Percentiles rank a stretch among this genome's conserved stretches.
Evolutionary conservation across 495 filamentous ascomycete species (phyloP).

Genomic region (Penicillium canariense): DNA sequence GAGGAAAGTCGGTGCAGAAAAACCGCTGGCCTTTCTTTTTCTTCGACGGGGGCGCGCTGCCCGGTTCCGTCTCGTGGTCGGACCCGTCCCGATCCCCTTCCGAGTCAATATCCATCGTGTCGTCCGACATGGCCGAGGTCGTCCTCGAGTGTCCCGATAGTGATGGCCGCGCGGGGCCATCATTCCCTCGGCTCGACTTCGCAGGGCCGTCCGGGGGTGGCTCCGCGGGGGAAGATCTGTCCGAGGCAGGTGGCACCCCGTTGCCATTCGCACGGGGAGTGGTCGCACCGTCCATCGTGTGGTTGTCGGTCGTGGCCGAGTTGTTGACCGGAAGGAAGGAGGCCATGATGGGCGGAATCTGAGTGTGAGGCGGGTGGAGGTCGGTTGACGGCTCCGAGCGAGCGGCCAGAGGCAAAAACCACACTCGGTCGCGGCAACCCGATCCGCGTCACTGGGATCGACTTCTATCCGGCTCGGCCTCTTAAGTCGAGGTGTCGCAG

Average conservation of each 20-base stretch:
- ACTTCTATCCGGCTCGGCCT: conserved; percentile 20
- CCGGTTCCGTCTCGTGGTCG: conserved; percentile 69
- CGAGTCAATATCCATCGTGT: conserved; percentile 70
- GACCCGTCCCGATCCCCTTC: conserved; percentile 73
- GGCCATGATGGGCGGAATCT: conserved; percentile 44
- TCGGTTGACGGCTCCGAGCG: conserved; percentile 10
- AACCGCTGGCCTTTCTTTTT: conserved; percentile 98
- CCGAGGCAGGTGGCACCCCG: conserved; percentile 34
- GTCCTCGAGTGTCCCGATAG: conserved; percentile 22
- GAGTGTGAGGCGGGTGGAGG: conserved; percentile 44
- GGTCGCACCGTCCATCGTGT: conserved; percentile 53
- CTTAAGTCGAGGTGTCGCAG: too few species aligned
- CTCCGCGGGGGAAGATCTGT: conserved; percentile 29
- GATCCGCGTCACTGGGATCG: conserved; percentile 19
- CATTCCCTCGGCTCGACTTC: conserved; percentile 13
- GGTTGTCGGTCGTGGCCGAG: conserved; percentile 55
- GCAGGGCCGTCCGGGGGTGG: conserved; percentile 12
- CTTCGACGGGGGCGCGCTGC: conserved; percentile 66
- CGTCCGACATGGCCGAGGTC: conserved; percentile 55
- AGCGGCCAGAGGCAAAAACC: conserved; percentile 16
- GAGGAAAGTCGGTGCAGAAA: conserved; percentile 95
- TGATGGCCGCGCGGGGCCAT: conserved; percentile 12
- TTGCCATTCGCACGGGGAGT: conserved; percentile 58
- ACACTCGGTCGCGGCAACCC: conserved; percentile 22
- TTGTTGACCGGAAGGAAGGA: conserved; percentile 78